Percentiles rank a stretch among this genome's conserved stretches.
phyloP scores from a whole-genome alignment of 208 protist genomes.

The Tetramitus jugosus region DNA sequence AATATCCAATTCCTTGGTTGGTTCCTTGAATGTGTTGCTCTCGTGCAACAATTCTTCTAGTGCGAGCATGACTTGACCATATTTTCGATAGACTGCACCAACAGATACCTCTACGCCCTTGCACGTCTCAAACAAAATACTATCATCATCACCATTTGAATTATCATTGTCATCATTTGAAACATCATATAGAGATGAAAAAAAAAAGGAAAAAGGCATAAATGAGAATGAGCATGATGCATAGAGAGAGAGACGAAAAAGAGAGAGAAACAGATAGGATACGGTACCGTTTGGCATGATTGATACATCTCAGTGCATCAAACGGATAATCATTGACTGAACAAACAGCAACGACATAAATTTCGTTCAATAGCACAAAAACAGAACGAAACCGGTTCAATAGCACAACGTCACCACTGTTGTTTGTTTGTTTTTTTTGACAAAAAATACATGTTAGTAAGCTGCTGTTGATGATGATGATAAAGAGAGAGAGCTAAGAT shows the following conservation, averaged over 20 bases:
- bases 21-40: slow-evolving; percentile 5
- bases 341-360: slow-evolving; percentile 17
- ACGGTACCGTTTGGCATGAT: background rate
- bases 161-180: too few species aligned
- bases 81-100: background rate
- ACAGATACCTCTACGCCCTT: slow-evolving; percentile 12
- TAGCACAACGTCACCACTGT: slow-evolving; percentile 5
- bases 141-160: too few species aligned
- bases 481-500: too few species aligned
- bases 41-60: slow-evolving; percentile 16
- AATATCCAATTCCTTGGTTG: background rate
- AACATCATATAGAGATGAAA: too few species aligned
- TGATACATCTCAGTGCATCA: slow-evolving; percentile 3
- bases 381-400: background rate
- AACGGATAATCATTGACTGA: background rate
- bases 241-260: too few species aligned
- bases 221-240: too few species aligned
- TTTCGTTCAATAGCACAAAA: slow-evolving; percentile 13
- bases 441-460: too few species aligned
- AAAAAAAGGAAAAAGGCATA: too few species aligned
- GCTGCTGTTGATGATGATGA: too few species aligned
- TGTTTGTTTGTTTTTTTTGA: too few species aligned
- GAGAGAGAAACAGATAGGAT: too few species aligned
- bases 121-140: slow-evolving; percentile 13
- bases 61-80: slow-evolving; percentile 10